phyloP scores from a whole-genome alignment of 495 filamentous ascomycete genomes.

The Penicillium flavigenum region DNA sequence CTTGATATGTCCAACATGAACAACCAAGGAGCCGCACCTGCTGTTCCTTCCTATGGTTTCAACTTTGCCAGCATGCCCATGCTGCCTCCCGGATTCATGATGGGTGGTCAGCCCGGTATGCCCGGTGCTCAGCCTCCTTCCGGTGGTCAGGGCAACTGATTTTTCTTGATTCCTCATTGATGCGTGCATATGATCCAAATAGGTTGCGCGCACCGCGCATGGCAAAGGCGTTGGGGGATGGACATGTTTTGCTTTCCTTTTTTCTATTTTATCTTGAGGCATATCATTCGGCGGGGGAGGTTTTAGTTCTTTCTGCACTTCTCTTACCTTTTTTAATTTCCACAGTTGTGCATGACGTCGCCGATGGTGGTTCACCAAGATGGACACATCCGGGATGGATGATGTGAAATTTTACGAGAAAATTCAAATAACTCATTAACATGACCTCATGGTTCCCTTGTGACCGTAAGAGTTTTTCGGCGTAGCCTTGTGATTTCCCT shows the following conservation, averaged over 20 bases:
- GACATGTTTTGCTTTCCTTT: neutral
- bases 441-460: neutral
- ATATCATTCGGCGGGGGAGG: conserved; percentile 2
- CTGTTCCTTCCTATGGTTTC: conserved; percentile 68
- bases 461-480: neutral
- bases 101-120: conserved; percentile 42
- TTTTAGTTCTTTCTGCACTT: neutral
- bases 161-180: conserved; percentile 7
- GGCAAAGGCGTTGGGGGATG: conserved; percentile 11
- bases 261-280: neutral
- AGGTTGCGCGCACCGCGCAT: conserved; percentile 2
- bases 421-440: neutral
- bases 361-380: neutral
- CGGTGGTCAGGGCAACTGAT: conserved; percentile 44
- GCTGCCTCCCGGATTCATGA: conserved; percentile 64
- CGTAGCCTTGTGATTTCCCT: neutral
- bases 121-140: conserved; percentile 45
- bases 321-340: conserved; percentile 7
- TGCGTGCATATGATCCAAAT: conserved; percentile 7
- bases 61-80: conserved; percentile 67
- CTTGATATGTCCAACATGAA: conserved; percentile 45
- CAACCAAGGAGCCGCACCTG: conserved; percentile 57
- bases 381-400: neutral
- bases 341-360: neutral
- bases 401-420: neutral